Evolutionary conservation across 768 basidiomycete genomes (phyloP), one percentile per base, ranked within the genome.

Genomic region (Calvatia gigantea): DNA sequence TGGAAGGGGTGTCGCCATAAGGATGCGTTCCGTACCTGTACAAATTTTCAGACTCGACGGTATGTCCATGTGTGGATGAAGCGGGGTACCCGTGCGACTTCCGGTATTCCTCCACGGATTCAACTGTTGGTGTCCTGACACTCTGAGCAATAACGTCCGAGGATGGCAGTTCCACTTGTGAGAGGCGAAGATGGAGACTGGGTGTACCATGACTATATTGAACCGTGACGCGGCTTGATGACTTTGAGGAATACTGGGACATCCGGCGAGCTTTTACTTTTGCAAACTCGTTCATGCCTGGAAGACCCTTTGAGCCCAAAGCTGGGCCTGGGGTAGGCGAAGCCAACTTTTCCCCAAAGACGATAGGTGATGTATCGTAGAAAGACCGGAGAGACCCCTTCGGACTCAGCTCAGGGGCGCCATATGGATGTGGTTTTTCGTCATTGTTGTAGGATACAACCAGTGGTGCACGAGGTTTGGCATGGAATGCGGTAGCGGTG

Each of bases 101-200:
- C 43, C 17, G 23, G 32, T 62, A 58, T 6, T 56, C 60, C 2
- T 57, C 46, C 7, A 48, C 35, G 21, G 39, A 8, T 15, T 48
- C 41, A 15, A 59, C 58, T n/a, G 51, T 58, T 4, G 68, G 65
- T 12, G 63, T 56, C 48, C 65, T 68, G 35, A 67, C 42, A 17
- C 55, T 61, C 41, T 72, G 66, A 9, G 59, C 63, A 14, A 74
- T 61, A 3, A 63, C 38, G 7, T 62, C 57, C 14, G 72, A 73
- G 25, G 58, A 69, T 15, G 80, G 80, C 17, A 80, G 58, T 43
- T 77, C 75, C 33, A 81, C 62, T 7, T 57, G 58, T 0, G 85
- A 85, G 61, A 85, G 81, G 11, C 84, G 81, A 64, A 86, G 73
- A 32, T 78, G 70, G 19, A 86, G 69, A 29, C 67, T 74, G 27